These are phyloP conservation scores for Pseudomicrostroma phylloplanum DNA, from an alignment of 1,284 basidiomycete species.

Conservation along the genomic window DNA sequence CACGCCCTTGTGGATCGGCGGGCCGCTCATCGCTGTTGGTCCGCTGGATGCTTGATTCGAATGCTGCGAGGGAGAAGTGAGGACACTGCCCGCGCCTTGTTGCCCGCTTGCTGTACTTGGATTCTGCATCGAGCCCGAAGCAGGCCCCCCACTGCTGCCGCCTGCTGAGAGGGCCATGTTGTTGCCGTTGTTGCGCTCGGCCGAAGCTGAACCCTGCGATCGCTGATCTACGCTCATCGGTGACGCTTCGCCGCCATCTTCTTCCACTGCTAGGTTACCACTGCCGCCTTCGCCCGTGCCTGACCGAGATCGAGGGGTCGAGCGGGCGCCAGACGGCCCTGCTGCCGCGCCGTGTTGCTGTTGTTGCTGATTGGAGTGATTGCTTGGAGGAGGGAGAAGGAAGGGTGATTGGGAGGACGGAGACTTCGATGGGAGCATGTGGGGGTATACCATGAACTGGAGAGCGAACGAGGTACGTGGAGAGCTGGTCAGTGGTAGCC, in stretches of 20 bases:
- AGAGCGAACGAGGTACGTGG: conserved; percentile 9
- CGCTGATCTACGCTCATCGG: neutral
- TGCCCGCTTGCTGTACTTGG: neutral
- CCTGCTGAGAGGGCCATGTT: too few relatives aligned
- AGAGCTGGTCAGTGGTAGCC: neutral
- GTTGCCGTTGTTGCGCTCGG: too few relatives aligned
- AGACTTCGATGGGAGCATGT: conserved; percentile 59
- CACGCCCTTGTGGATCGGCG: conserved; percentile 15
- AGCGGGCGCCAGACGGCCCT: conserved; percentile 1
- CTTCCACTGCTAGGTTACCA: neutral
- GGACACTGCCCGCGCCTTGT: neutral
- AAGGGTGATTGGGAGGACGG: conserved; percentile 35
- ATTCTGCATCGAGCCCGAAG: too few relatives aligned
- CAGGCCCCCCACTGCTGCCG: too few relatives aligned
- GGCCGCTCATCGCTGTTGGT: conserved; percentile 19
- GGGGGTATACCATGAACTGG: conserved; percentile 64
- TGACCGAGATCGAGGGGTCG: neutral
- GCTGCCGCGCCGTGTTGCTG: conserved; percentile 19
- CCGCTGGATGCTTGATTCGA: neutral
- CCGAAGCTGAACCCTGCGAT: neutral
- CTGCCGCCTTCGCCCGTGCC: neutral
- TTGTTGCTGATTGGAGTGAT: conserved; percentile 16
- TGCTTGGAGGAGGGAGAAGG: conserved; percentile 17
- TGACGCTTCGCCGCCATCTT: conserved; percentile 1
- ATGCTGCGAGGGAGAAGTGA: neutral